A percentile compares a stretch with the other conserved stretches of the same genome.
Evolutionary conservation across 495 filamentous ascomycete species (phyloP).

Genomic region (Trypethelium eluteriae): DNA sequence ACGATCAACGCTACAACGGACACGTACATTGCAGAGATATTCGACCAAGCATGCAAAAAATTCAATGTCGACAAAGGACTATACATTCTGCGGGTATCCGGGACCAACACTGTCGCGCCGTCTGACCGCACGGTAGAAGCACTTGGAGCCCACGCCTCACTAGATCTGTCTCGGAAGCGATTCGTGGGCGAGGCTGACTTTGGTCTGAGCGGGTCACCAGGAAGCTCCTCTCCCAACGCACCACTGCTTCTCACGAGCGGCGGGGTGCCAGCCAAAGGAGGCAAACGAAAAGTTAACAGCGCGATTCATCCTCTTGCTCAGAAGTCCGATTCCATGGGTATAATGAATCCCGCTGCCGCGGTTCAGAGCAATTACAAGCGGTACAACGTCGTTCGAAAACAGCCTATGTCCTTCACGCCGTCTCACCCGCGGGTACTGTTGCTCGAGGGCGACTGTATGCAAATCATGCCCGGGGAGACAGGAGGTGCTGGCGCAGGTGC

Average conservation of each 20-base stretch:
- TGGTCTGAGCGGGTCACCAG: conserved; percentile 68
- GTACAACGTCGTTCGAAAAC: conserved; percentile 86
- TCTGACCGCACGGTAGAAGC: conserved; percentile 85
- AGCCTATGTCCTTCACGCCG: conserved; percentile 85
- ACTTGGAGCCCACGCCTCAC: conserved; percentile 70
- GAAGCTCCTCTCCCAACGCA: conserved; percentile 71
- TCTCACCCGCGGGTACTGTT: conserved; percentile 75
- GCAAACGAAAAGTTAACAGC: neutral
- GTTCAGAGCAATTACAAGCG: conserved; percentile 63
- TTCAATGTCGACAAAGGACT: conserved; percentile 83
- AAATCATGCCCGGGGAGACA: conserved; percentile 71
- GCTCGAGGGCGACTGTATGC: conserved; percentile 92
- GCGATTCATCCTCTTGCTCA: conserved; percentile 67
- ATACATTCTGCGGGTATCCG: conserved; percentile 78
- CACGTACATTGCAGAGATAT: conserved; percentile 87
- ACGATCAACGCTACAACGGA: conserved; percentile 76
- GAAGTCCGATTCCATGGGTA: conserved; percentile 41
- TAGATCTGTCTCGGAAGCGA: conserved; percentile 80
- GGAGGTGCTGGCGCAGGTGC: conserved; percentile 41
- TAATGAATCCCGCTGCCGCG: conserved; percentile 32
- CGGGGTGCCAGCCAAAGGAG: neutral
- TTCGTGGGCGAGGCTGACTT: conserved; percentile 74
- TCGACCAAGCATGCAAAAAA: conserved; percentile 83
- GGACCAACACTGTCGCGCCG: conserved; percentile 74
- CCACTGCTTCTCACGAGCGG: conserved; percentile 50